These are phyloP conservation scores for Jacaranda mimosifolia DNA, from an alignment of 257 asterid genomes.

Conservation along the genomic window DNA sequence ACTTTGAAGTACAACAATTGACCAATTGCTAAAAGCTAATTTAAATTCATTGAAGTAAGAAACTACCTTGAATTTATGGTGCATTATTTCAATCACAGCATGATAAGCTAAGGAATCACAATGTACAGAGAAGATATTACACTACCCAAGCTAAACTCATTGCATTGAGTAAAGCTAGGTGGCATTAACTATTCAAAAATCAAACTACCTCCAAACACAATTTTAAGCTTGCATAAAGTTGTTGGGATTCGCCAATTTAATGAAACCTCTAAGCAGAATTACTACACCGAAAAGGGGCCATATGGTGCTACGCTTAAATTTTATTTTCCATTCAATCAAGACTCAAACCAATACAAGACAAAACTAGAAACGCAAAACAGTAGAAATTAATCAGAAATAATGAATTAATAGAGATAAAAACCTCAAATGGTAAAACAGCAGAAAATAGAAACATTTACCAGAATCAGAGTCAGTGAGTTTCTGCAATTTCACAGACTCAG, in stretches of 20 bases:
- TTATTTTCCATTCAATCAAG: conserved; percentile 3
- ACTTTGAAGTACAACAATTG: background rate
- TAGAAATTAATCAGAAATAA: background rate
- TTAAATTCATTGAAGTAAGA: background rate
- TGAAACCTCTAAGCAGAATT: background rate
- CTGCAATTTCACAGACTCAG: conserved; percentile 72
- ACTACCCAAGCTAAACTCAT: conserved; percentile 9
- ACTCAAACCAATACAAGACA: background rate
- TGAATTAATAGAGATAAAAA: background rate
- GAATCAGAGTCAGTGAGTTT: conserved; percentile 70
- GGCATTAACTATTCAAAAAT: background rate
- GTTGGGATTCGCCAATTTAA: background rate
- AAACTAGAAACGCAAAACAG: conserved; percentile 1
- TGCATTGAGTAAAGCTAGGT: conserved; percentile 1
- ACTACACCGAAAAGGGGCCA: background rate
- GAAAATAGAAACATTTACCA: conserved; percentile 49
- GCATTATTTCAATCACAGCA: background rate
- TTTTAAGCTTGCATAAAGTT: background rate
- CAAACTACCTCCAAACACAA: background rate
- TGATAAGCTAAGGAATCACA: background rate
- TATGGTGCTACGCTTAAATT: background rate
- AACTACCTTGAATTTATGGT: background rate
- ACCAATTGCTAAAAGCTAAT: background rate
- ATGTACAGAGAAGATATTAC: background rate
- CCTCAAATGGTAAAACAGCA: background rate